Conservation (phyloP, 352 stramenopile species). For the Phytophthora uliginosa region DNA sequence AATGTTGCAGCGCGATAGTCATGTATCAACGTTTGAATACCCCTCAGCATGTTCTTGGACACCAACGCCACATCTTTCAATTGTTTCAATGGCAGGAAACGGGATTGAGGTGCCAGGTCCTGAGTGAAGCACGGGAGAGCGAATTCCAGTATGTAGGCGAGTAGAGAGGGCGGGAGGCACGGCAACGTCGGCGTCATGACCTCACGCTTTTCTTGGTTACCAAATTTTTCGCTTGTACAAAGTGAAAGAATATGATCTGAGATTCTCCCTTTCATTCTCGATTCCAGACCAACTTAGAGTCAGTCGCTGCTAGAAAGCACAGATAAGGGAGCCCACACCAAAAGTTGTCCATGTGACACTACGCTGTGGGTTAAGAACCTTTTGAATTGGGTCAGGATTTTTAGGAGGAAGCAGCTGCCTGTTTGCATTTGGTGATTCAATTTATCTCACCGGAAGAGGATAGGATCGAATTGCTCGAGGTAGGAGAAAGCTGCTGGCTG, state of each 20-base stretch:
- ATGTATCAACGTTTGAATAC: not conserved
- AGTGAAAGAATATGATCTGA: not conserved
- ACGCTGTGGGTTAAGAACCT: not conserved
- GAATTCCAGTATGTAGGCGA: slow-evolving; percentile 4
- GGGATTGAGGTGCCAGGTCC: not conserved
- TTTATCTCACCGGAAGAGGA: not conserved
- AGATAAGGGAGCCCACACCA: too few relatives aligned
- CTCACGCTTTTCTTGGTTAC: not conserved
- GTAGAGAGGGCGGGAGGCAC: not conserved
- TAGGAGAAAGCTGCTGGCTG: too few relatives aligned
- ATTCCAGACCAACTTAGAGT: too few relatives aligned
- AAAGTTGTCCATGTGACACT: not conserved
- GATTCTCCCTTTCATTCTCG: too few relatives aligned
- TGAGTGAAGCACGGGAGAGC: not conserved
- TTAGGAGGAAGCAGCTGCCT: not conserved
- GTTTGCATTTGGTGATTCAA: not conserved
- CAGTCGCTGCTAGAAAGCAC: too few relatives aligned
- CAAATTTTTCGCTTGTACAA: not conserved
- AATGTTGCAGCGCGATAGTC: not conserved
- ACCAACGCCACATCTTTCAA: slow-evolving; percentile 4
- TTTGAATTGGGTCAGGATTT: not conserved
- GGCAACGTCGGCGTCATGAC: not conserved
- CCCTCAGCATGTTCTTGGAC: not conserved
- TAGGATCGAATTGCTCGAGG: not conserved
- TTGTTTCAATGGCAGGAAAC: not conserved